A percentile compares a stretch with the other conserved stretches of the same genome.
These are phyloP conservation scores for Penicillium cosmopolitanum DNA, from an alignment of 495 filamentous ascomycete genomes.

Conservation along the genomic window DNA sequence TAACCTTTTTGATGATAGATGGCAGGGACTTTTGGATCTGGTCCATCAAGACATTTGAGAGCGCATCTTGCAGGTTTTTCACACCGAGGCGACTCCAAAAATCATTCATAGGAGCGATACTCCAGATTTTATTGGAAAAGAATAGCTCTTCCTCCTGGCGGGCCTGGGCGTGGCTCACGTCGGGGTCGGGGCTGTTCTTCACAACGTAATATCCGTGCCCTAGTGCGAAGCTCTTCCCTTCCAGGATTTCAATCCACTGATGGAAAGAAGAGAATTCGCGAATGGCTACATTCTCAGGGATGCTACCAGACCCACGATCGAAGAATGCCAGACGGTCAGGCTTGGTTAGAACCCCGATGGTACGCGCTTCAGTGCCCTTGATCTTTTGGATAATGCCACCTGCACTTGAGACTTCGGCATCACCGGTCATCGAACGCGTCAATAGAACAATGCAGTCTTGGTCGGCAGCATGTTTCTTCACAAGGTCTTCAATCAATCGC, in stretches of 20 bases:
- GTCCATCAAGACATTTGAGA: constrained; percentile 57
- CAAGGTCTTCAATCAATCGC: constrained; percentile 67
- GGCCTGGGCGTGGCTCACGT: constrained; percentile 55
- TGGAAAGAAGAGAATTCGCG: constrained; percentile 40
- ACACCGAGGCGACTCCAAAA: constrained; percentile 63
- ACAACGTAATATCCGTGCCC: constrained; percentile 71
- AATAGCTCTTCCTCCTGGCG: constrained; percentile 61
- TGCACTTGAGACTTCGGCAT: constrained; percentile 72
- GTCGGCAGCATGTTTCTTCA: constrained; percentile 65
- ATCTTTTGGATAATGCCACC: constrained; percentile 60
- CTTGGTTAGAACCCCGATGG: constrained; percentile 80
- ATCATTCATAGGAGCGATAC: constrained; percentile 34
- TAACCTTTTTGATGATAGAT: constrained; percentile 59
- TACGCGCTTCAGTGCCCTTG: constrained; percentile 59
- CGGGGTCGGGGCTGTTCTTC: constrained; percentile 57
- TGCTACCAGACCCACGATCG: too few species aligned
- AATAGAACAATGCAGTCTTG: constrained; percentile 72
- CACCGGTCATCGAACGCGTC: constrained; percentile 73
- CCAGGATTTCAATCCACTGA: constrained; percentile 63
- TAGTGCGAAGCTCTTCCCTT: constrained; percentile 53
- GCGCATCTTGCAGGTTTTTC: constrained; percentile 52
- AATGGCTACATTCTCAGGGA: constrained; percentile 35
- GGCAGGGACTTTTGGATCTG: constrained; percentile 66
- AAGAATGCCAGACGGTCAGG: constrained; percentile 57
- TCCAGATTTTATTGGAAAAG: constrained; percentile 57